These are phyloP conservation scores for Fraxinus dipetala DNA, from an alignment of 305 asterid species.

Conservation along the genomic window DNA sequence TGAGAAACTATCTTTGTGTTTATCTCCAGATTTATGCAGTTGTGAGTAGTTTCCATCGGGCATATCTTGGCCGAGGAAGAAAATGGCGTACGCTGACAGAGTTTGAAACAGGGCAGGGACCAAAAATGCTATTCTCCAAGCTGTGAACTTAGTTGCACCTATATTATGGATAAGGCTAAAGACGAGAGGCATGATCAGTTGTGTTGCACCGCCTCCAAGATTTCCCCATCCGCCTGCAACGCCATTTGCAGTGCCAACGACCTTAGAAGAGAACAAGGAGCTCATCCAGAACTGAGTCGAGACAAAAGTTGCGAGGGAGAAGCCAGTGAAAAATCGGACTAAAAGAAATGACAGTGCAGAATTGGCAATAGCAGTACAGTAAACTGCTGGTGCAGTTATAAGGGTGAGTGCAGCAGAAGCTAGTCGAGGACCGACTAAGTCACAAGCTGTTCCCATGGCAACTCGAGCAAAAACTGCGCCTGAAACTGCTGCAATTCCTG, in stretches of 20 bases:
- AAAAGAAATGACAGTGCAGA: constrained; percentile 49
- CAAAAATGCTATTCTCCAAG: constrained; percentile 79
- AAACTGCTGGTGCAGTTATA: constrained; percentile 71
- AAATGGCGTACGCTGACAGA: constrained; percentile 54
- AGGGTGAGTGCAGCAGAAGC: constrained; percentile 62
- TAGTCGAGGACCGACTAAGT: constrained; percentile 68
- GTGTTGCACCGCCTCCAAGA: constrained; percentile 89
- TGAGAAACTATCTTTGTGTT: constrained; percentile 47
- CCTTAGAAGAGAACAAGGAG: constrained; percentile 51
- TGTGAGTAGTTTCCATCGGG: constrained; percentile 70
- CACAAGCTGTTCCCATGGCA: constrained; percentile 83
- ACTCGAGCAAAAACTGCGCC: constrained; percentile 75
- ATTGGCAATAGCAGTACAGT: constrained; percentile 38
- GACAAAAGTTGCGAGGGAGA: constrained; percentile 72
- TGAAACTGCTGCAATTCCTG: constrained; percentile 79
- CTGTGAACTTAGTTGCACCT: constrained; percentile 55
- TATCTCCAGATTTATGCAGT: constrained; percentile 66
- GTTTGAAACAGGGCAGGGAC: constrained; percentile 71
- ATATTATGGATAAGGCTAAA: constrained; percentile 36
- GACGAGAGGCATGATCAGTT: constrained; percentile 76
- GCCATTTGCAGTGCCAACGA: constrained; percentile 82
- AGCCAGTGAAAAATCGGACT: constrained; percentile 66
- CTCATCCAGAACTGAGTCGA: constrained; percentile 93
- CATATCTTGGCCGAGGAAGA: constrained; percentile 73
- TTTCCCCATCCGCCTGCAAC: constrained; percentile 91